Conservation (phyloP, 805 yeast species). For the Metschnikowia colocasiae region DNA sequence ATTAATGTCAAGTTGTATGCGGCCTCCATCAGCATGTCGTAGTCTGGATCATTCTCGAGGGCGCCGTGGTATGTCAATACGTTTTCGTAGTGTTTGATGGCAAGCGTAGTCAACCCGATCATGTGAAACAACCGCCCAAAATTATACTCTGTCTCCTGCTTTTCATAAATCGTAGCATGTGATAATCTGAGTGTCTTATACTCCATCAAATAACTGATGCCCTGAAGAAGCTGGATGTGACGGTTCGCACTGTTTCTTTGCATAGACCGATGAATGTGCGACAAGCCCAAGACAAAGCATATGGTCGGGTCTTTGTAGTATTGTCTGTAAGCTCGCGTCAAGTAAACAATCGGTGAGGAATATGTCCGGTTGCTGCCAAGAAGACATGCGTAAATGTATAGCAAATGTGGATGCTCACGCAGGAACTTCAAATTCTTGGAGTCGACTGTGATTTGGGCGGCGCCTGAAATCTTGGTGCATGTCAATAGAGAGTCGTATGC, state of each 20-base stretch:
- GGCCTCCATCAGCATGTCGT: slow-evolving; percentile 68
- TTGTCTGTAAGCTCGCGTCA: slow-evolving; percentile 63
- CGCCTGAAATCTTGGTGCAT: slow-evolving; percentile 59
- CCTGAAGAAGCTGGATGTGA: slow-evolving; percentile 85
- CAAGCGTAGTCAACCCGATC: slow-evolving; percentile 71
- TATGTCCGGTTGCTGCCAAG: slow-evolving; percentile 80
- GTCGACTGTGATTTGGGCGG: slow-evolving; percentile 66
- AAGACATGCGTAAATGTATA: slow-evolving; percentile 76
- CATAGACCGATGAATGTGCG: slow-evolving; percentile 86
- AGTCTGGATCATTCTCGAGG: slow-evolving; percentile 40
- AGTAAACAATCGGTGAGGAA: slow-evolving; percentile 75
- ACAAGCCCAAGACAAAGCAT: slow-evolving; percentile 67
- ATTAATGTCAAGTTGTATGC: slow-evolving; percentile 81
- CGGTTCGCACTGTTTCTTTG: slow-evolving; percentile 84
- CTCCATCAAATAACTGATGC: slow-evolving; percentile 71
- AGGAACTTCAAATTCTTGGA: slow-evolving; percentile 36
- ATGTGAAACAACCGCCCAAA: slow-evolving; percentile 82
- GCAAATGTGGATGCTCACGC: slow-evolving; percentile 59
- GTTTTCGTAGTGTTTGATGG: slow-evolving; percentile 66
- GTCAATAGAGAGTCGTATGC: slow-evolving; percentile 73
- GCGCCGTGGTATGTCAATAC: slow-evolving; percentile 48
- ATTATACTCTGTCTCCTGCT: slow-evolving; percentile 78
- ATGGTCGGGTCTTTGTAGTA: slow-evolving; percentile 77
- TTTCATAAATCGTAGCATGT: slow-evolving; percentile 43
- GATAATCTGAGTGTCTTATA: slow-evolving; percentile 54